Conservation (phyloP, 2,329 filamentous ascomycete species). For the Epichloe uncinata region DNA sequence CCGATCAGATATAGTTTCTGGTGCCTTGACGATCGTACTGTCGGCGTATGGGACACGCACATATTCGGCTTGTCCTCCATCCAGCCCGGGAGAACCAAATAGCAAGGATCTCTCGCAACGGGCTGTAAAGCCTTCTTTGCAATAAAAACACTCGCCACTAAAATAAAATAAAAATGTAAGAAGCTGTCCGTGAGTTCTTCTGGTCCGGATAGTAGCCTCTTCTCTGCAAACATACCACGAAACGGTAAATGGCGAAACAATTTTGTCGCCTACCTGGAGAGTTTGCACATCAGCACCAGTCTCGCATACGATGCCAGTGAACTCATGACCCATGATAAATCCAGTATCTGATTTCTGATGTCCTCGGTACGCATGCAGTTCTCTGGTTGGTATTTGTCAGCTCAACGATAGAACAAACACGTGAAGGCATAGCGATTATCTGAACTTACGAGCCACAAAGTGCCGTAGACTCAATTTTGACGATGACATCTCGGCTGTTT, state of each 20-base stretch:
- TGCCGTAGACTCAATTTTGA: conserved; percentile 72
- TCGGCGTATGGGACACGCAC: conserved; percentile 73
- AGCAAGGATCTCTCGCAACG: conserved; percentile 58
- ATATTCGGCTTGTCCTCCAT: conserved; percentile 74
- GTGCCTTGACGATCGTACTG: conserved; percentile 61
- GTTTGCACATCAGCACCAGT: conserved; percentile 54
- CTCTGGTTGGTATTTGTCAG: conserved; percentile 32
- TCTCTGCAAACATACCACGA: conserved; percentile 45
- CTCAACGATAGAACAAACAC: neutral
- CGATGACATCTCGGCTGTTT: conserved; percentile 60
- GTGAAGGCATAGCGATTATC: neutral
- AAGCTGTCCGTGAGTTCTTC: neutral
- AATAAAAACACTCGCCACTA: conserved; percentile 66
- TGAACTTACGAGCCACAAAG: conserved; percentile 71
- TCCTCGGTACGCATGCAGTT: conserved; percentile 77
- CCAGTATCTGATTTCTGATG: conserved; percentile 55
- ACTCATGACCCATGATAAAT: conserved; percentile 71
- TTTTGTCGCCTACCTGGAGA: conserved; percentile 59
- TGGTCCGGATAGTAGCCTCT: neutral
- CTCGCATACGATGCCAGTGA: conserved; percentile 62
- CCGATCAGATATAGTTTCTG: conserved; percentile 54
- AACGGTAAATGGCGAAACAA: conserved; percentile 74
- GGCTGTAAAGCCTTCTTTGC: conserved; percentile 60
- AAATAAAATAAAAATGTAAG: neutral
- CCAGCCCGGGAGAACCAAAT: conserved; percentile 55